Base-by-base conservation (phyloP, 1,284 basidiomycete species). In the Cryptococcus deneoformans region DNA sequence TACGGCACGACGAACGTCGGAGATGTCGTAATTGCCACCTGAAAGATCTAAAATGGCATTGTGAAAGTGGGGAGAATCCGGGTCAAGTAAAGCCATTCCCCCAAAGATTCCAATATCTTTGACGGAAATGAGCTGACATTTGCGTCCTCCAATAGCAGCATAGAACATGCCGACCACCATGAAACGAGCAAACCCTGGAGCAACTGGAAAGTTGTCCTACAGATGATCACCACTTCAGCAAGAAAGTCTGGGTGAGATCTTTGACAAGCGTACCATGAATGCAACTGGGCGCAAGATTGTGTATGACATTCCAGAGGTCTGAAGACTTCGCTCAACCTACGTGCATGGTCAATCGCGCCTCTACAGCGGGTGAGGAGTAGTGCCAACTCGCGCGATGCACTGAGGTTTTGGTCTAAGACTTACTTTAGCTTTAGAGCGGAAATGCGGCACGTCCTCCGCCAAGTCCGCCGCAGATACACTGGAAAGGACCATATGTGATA, bases 251-350 rank as follows among this genome's bases (percentile, higher is more conserved):
- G 24, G 45, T 48, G n/a, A 40, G 38, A 43, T 16, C 29, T 29
- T 3, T 29, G 29, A 29, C 29, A 24, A 10, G 39, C 57, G 80
- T 54, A 81, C 80, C 79, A 81, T 80, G 66, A 77, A 73, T 52
- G 69, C 71, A 37, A 55, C 71, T 35, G 70, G 79, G 6, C 78
- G 72, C 7, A 80, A 60, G 45, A 80, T 77, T 6, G 74, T 77
- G 50, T 49, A 50, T 11, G 24, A 78, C 3, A 69, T 54, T 29
- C 77, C 76, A 0, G 80, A 63, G 5, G 63, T 64, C 43, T 67
- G 65, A 29, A 81, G 58, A 60, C 81, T 72, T 14, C 72, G 58
- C 59, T 82, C 81, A 38, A 81, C 80, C 81, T 20, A 29, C 52
- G 24, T 34, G 14, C 20, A 12, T 16, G n/a, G n/a, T 53, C 52